Conservation (phyloP, 2,329 filamentous ascomycete genomes). For the Penicillium verrucosum region DNA sequence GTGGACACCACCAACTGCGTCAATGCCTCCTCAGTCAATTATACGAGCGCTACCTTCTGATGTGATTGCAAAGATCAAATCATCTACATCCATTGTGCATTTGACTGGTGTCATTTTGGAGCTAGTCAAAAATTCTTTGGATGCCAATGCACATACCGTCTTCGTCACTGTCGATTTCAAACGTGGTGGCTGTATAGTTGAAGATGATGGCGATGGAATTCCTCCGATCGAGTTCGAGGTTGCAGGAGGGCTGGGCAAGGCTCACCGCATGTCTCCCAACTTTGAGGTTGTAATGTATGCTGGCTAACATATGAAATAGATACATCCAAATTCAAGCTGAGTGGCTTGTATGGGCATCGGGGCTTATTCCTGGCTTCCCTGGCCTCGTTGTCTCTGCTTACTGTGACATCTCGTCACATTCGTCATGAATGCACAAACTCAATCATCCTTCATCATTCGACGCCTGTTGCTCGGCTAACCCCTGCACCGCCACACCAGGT, state of each 20-base stretch:
- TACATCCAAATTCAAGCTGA: constrained; percentile 67
- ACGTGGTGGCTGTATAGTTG: constrained; percentile 72
- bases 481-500: constrained; percentile 60
- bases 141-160: constrained; percentile 69
- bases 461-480: constrained; percentile 60
- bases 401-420: constrained; percentile 67
- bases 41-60: constrained; percentile 68
- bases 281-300: not conserved
- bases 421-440: constrained; percentile 53
- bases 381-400: constrained; percentile 70
- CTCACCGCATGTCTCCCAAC: constrained; percentile 56
- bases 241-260: constrained; percentile 67
- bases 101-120: constrained; percentile 69
- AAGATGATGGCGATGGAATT: constrained; percentile 84
- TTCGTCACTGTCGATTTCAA: constrained; percentile 69
- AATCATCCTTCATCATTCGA: constrained; percentile 68
- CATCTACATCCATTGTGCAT: constrained; percentile 73
- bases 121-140: constrained; percentile 78
- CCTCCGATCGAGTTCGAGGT: constrained; percentile 66
- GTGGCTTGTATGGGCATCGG: constrained; percentile 60
- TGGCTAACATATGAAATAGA: constrained; percentile 49
- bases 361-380: constrained; percentile 77
- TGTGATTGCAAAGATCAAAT: constrained; percentile 76
- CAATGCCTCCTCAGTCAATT: constrained; percentile 27
- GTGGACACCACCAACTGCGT: constrained; percentile 4